Evolutionary conservation across 768 basidiomycete species (phyloP), one percentile per base, ranked within the genome.

Genomic region (Suillus weaverae): DNA sequence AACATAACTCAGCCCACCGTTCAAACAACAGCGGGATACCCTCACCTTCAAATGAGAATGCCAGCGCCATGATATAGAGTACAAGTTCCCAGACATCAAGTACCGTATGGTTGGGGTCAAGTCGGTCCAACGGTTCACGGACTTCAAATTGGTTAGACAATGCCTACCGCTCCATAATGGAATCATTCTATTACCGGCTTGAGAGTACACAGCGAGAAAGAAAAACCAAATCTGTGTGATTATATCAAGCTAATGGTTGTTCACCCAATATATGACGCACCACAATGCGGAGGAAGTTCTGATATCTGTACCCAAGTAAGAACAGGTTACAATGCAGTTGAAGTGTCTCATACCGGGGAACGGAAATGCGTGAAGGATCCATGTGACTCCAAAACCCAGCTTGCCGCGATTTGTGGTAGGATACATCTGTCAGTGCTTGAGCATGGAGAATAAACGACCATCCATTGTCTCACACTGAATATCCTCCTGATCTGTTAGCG

Each of bases 51-150:
- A 92, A 71, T 20, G 86, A 80, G 67, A 95, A 95, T 1, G 95
- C 82, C 13, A 94, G 70, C 1, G 87, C 85, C 86, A 97, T 84
- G 44, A 87, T 70, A 72, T 98, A 98, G 33, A 98, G 80, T 11
- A 88, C 70, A 60, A 87, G 77, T 77, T 98, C 96, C 89, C 91
- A 97, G 53, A 71, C 78, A 71, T 97, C 95, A 30, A 95, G 80
- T n/a, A 77, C 76, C 60, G 70, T 69, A 43, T 81, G 81, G 11
- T 78, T 73, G 14, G 87, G 83, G 67, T 89, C 84, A 33, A 94
- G 72, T 56, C 85, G 85, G 69, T 95, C 88, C 32, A 94, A 74
- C 3, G 94, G 95, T 69, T 93, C 89, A 55, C 83, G 86, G 18
- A 95, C 93, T 91, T 59, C 18, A 1, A 32, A 62, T 48, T 36